A percentile compares a stretch with the other conserved stretches of the same genome.
Evolutionary conservation across 2,329 filamentous ascomycete genomes (phyloP).

Genomic region (Microcera coccophila): DNA sequence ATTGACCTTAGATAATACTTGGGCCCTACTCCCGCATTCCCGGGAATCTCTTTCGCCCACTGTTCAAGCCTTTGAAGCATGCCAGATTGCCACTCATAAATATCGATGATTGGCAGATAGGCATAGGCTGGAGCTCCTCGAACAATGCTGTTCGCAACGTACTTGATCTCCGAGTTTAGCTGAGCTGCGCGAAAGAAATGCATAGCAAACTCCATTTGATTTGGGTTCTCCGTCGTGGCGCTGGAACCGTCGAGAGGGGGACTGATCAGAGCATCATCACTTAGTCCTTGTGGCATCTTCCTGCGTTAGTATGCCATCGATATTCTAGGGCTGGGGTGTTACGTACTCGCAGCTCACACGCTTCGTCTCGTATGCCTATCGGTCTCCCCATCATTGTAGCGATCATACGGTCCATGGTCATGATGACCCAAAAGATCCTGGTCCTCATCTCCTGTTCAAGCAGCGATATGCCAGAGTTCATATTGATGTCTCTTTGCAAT

Average conservation of each 20-base stretch:
- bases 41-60: conserved; percentile 39
- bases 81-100: conserved; percentile 43
- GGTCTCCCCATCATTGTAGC: conserved; percentile 55
- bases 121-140: conserved; percentile 45
- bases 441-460: conserved; percentile 53
- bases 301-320: conserved; percentile 7
- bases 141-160: conserved; percentile 51
- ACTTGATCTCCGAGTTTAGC: conserved; percentile 56
- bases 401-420: conserved; percentile 48
- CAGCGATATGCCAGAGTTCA: conserved; percentile 40
- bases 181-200: conserved; percentile 46
- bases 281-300: conserved; percentile 29
- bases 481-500: conserved; percentile 46
- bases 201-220: conserved; percentile 40
- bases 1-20: conserved; percentile 27
- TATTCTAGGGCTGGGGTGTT: not conserved
- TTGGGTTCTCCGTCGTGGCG: not conserved
- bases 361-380: conserved; percentile 52
- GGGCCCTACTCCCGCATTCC: conserved; percentile 6
- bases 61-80: conserved; percentile 38
- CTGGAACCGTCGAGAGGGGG: conserved; percentile 5
- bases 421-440: conserved; percentile 52
- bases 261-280: conserved; percentile 10
- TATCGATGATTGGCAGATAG: conserved; percentile 43
- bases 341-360: conserved; percentile 48